Evolutionary conservation across 202 grass and related monocot species (phyloP), one percentile per base, ranked within the genome.

Genomic region (Eragrostis tef): DNA sequence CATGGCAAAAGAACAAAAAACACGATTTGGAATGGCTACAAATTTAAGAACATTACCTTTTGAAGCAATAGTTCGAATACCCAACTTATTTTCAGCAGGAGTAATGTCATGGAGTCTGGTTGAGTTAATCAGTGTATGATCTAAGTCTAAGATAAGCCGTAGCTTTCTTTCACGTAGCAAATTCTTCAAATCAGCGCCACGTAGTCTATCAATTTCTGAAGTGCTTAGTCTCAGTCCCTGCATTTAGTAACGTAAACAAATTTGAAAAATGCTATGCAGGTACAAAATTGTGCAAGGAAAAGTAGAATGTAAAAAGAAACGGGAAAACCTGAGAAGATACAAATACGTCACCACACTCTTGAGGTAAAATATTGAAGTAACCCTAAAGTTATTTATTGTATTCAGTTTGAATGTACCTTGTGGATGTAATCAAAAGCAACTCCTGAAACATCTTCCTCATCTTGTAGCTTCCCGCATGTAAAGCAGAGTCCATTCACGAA

Each of bases 121-220:
- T 50, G 95, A 94, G 87, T 98, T 88, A 22, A 98, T 88, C 70
- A 95, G 56, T 58, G 95, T 95, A 86, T 90, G 92, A 66, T 98
- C 92, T 87, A 98, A 77, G 86, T 98, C 90, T 78, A 95, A 91
- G 78, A 98, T 88, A 59, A 98, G 71, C 22, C 91, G 75, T 50
- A 95, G 67, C 53, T 90, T 98, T 77, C 90, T 95, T 57, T 95
- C 74, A 70, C 68, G 87, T 73, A 95, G 65, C 62, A 93, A 86
- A 68, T 95, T 89, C 77, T 95, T 98, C 31, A 85, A 69, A 85
- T 98, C 70, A 58, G 78, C 71, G 20, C 73, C 77, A 62, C 88
- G 88, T 60, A 93, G 36, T 75, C 90, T 94, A 17, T 91, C 96
- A 58, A 93, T 98, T 86, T 98, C 96, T 74, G 81, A 75, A 73